A percentile compares a stretch with the other conserved stretches of the same genome.
Evolutionary conservation across 2,329 filamentous ascomycete species (phyloP).

Genomic region (Aspergillus udagawae): DNA sequence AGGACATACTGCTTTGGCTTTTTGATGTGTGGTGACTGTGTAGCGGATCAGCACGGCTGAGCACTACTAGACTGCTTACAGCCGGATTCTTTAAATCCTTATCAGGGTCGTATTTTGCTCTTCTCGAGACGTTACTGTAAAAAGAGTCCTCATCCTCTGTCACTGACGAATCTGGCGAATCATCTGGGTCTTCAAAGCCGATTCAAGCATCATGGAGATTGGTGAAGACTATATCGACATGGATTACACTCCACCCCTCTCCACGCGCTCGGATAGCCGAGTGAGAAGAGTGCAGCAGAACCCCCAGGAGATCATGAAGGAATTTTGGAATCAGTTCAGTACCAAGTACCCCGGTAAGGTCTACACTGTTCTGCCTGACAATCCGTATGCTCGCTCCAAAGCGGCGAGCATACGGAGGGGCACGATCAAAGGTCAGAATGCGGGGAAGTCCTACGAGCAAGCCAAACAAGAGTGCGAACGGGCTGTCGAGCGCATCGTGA

Average conservation of each 20-base stretch:
- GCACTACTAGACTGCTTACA: neutral
- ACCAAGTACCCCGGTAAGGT: slow-evolving; percentile 69
- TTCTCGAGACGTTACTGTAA: neutral
- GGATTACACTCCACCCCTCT: slow-evolving; percentile 20
- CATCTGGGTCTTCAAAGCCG: neutral
- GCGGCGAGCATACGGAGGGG: slow-evolving; percentile 55
- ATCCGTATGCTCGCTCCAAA: slow-evolving; percentile 59
- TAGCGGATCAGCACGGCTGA: neutral
- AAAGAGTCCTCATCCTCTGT: neutral
- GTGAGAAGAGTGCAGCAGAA: slow-evolving; percentile 46
- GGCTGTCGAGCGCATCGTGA: slow-evolving; percentile 55
- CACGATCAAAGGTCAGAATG: slow-evolving; percentile 52
- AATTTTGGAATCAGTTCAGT: slow-evolving; percentile 70
- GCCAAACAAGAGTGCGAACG: slow-evolving; percentile 65
- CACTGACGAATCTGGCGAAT: neutral
- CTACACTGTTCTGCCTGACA: slow-evolving; percentile 66
- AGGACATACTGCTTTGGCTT: neutral
- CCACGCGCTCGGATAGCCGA: slow-evolving; percentile 31
- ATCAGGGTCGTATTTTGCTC: neutral
- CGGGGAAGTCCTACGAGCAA: slow-evolving; percentile 67
- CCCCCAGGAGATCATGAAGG: slow-evolving; percentile 65
- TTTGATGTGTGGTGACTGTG: neutral
- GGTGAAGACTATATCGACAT: slow-evolving; percentile 27
- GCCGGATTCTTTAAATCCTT: neutral
- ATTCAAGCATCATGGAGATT: slow-evolving; percentile 20